Conservation (phyloP, 495 filamentous ascomycete genomes). For the Jackrogersella minutella region DNA sequence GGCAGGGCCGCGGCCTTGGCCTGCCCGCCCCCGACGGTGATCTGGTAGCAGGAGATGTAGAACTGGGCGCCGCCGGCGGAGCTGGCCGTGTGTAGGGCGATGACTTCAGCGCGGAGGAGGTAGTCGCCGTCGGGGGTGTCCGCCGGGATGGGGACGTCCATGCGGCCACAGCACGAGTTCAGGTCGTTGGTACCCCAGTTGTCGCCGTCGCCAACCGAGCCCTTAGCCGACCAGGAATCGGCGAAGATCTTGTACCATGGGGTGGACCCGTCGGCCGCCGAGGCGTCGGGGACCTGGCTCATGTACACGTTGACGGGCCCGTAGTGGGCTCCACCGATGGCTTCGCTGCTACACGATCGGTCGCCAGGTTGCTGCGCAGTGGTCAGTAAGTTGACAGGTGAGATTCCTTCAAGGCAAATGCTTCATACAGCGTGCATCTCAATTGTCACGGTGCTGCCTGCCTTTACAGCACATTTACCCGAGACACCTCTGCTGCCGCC, state of each 20-base stretch:
- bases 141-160: constrained; percentile 49
- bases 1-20: constrained; percentile 38
- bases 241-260: constrained; percentile 56
- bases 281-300: constrained; percentile 55
- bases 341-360: constrained; percentile 52
- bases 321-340: constrained; percentile 61
- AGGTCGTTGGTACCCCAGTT: constrained; percentile 51
- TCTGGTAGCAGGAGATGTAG: constrained; percentile 53
- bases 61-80: constrained; percentile 49
- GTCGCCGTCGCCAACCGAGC: constrained; percentile 48
- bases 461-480: constrained; percentile 44
- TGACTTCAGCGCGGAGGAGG: constrained; percentile 54
- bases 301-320: constrained; percentile 61
- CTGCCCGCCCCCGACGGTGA: constrained; percentile 28
- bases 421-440: constrained; percentile 57
- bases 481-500: constrained; percentile 34
- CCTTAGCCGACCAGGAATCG: constrained; percentile 43
- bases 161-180: constrained; percentile 53
- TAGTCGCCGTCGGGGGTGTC: constrained; percentile 52
- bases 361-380: constrained; percentile 53
- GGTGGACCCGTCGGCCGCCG: constrained; percentile 46
- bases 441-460: constrained; percentile 54
- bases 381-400: constrained; percentile 46
- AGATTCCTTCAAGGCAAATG: not conserved
- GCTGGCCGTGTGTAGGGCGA: constrained; percentile 52